Percentiles rank a stretch among this genome's conserved stretches.
Conservation (phyloP, 768 basidiomycete species). For the Calocera viscosa region DNA sequence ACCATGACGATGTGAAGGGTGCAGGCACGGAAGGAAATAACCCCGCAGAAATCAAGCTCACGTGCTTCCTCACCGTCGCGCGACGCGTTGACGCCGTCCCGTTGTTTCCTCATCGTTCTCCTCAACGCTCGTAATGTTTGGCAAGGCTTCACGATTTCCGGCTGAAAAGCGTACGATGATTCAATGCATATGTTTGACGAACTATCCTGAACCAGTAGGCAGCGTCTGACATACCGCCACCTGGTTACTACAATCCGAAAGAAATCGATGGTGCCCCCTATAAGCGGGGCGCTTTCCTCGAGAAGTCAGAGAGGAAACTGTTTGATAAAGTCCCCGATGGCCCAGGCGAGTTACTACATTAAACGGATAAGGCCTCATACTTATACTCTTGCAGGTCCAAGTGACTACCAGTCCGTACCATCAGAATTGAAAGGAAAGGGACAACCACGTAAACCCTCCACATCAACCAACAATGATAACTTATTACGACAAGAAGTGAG, state of each 20-base stretch:
- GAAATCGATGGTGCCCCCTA: conserved; percentile 39
- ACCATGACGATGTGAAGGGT: too few relatives aligned
- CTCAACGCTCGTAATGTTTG: not conserved
- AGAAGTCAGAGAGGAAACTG: conserved; percentile 42
- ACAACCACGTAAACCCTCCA: not conserved
- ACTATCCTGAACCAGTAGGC: not conserved
- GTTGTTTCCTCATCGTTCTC: not conserved
- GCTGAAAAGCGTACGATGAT: not conserved
- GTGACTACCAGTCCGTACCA: not conserved
- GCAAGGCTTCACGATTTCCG: not conserved
- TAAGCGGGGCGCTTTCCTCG: conserved; percentile 47
- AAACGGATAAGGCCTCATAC: not conserved
- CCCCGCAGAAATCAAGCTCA: not conserved
- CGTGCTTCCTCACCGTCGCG: not conserved
- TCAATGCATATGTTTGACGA: not conserved
- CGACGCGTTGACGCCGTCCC: not conserved
- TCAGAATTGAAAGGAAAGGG: not conserved
- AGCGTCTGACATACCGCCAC: conserved; percentile 44
- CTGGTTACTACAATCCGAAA: conserved; percentile 36
- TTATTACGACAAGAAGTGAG: conserved; percentile 1
- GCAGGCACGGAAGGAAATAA: not conserved
- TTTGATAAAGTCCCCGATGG: conserved; percentile 34
- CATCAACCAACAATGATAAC: not conserved
- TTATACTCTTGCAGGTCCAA: not conserved
- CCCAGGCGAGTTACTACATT: conserved; percentile 29